Base-by-base conservation (phyloP, 306 rosid species). In the Oxytropis ochrocephala region DNA sequence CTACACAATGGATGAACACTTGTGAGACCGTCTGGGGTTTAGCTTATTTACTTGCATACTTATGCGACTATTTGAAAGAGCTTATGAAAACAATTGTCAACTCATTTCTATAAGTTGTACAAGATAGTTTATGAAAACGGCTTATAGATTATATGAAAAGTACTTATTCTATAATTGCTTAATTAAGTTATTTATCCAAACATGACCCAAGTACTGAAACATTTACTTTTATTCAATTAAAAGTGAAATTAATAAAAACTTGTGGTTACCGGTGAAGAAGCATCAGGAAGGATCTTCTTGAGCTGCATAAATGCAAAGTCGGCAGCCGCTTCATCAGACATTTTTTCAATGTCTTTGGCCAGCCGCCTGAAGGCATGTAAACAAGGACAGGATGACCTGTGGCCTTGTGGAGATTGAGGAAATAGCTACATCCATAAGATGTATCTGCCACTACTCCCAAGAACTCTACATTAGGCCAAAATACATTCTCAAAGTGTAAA, bases 381-480 rank as follows among this genome's bases (percentile, higher is more conserved):
- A 95, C 95, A 64, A 95, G 99, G 18, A 95, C 95, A 70, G 95
- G 71, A 75, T 80, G 96, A 69, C 92, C 86, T 7, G 99, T 88
- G 51, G 97, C 99, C 77, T 95, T 95, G 83, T 91, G 96, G 75
- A 95, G 97, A 95, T 95, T 95, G 66, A 91, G 95, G 78, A 95
- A 95, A 78, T 95, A 95, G 75, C 99, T 95, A 86, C 99, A 95
- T 47, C 81, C 88, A 75, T 95, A 95, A 70, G 97, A 85, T 39
- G 96, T 95, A 50, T 91, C 99, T 4, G 96, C 92, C 78, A 91
- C 97, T 41, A 95, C 99, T 81, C 97, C 99, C 69, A 95, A 79
- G 81, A 95, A 95, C 85, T 95, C 99, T 17, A 95, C 99, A 74
- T 91, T 95, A 7, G 99, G 97, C 99, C 99, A 95, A 75, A 95